These are phyloP conservation scores for Euclidium syriacum DNA, from an alignment of 345 rosid species.

Conservation along the genomic window DNA sequence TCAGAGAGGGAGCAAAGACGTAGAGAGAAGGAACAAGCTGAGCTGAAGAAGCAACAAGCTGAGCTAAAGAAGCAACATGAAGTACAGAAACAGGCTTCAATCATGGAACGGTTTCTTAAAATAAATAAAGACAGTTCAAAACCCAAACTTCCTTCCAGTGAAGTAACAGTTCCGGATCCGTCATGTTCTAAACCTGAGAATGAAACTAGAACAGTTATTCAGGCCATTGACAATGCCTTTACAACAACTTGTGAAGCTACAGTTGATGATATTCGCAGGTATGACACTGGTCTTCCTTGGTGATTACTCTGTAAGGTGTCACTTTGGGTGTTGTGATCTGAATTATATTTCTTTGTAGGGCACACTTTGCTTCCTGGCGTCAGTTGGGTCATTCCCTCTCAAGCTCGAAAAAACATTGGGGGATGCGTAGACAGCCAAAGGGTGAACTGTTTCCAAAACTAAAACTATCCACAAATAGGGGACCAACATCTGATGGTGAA, in stretches of 20 bases:
- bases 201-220: slow-evolving; percentile 37
- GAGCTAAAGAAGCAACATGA: slow-evolving; percentile 55
- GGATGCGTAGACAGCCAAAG: slow-evolving; percentile 70
- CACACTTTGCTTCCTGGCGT: slow-evolving; percentile 71
- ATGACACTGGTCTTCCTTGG: slow-evolving; percentile 1
- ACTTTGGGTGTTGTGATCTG: slow-evolving; percentile 12
- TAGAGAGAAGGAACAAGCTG: slow-evolving; percentile 68
- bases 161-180: slow-evolving; percentile 15
- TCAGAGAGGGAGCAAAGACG: slow-evolving; percentile 66
- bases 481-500: slow-evolving; percentile 36
- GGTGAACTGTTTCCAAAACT: slow-evolving; percentile 57
- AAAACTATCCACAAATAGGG: slow-evolving; percentile 50
- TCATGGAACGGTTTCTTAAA: slow-evolving; percentile 85
- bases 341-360: slow-evolving; percentile 40
- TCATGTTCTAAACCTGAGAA: slow-evolving; percentile 29
- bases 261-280: slow-evolving; percentile 58
- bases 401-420: slow-evolving; percentile 59
- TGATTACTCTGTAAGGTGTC: slow-evolving; percentile 1
- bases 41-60: slow-evolving; percentile 53
- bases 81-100: slow-evolving; percentile 78
- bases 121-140: slow-evolving; percentile 43
- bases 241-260: slow-evolving; percentile 41
- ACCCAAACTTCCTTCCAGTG: slow-evolving; percentile 32
- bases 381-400: slow-evolving; percentile 42
- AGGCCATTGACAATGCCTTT: slow-evolving; percentile 54